Evolutionary conservation across 352 stramenopile genomes (phyloP), one percentile per base, ranked within the genome.

Genomic region (Globisporangium okanoganense): DNA sequence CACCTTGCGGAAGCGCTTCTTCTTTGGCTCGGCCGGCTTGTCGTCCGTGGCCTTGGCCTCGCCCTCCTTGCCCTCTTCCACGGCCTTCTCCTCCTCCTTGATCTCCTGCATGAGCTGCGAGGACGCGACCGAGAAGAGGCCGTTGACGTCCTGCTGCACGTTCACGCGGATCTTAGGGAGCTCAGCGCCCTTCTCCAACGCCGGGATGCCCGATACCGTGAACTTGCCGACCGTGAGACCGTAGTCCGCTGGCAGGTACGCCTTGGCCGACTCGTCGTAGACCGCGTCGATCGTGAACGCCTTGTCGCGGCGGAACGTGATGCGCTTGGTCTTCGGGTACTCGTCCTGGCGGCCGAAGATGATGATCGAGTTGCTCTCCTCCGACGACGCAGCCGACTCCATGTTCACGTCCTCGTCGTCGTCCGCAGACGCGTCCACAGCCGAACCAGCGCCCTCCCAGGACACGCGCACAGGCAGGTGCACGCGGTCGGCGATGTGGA

Each of bases 71-170:
- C 88, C 79, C 50, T 82, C 78, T 31, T 90, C 82, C 50, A 66
- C 73, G 14, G 70, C 62, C 61, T 92, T 87, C 45, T 85, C 72
- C 60, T 94, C 90, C 44, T 98, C 94, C 66, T 89, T 86, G 47
- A 99, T 88, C 72, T 99, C 96, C 70, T 99, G 93, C 80, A 99
- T 98, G 74, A 99, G 88, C 74, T 99, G 95, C 48, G 96, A 97
- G 53, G 91, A 98, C 54, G 92, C 82, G 27, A 99, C 80, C 40
- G 85, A 86, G 68, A 99, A 97, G 51, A 98, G 84, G 9, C 97
- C 97, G 73, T 99, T 93, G 63, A 99, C 94, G 73, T 99, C 96
- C 71, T 98, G 88, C 79, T 97, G 96, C 61, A 99, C 94, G 82
- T 99, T 99, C 47, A 99, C 96, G 59, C 96, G 92, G 54, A 99